These are phyloP conservation scores for Sporisorium exsertum DNA, from an alignment of 1,284 basidiomycete genomes.

Conservation along the genomic window DNA sequence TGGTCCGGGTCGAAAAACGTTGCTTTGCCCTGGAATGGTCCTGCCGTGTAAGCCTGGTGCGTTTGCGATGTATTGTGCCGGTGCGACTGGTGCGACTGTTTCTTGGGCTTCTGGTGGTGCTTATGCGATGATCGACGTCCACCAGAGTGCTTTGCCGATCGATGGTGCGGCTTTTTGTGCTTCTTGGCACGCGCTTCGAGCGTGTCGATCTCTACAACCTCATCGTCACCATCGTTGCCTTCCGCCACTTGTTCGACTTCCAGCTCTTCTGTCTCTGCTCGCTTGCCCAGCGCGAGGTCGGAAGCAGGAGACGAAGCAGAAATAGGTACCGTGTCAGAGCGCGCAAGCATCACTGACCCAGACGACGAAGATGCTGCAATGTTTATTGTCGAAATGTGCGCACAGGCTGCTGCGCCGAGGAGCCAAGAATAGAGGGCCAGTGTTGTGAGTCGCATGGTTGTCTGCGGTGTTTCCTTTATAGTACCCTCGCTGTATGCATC, in stretches of 20 bases:
- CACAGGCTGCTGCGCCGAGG: conserved; percentile 21
- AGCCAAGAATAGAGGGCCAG: conserved; percentile 22
- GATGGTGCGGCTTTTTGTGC: conserved; percentile 21
- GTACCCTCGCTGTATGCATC: neutral
- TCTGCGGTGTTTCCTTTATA: neutral
- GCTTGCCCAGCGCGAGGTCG: neutral
- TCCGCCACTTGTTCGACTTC: conserved; percentile 3
- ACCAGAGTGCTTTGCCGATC: conserved; percentile 15
- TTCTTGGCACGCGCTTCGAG: conserved; percentile 15
- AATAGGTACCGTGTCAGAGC: conserved; percentile 8
- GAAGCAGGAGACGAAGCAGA: neutral
- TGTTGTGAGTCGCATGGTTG: conserved; percentile 18
- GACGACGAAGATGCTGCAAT: conserved; percentile 12
- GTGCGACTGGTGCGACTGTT: neutral
- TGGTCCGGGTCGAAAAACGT: conserved; percentile 40
- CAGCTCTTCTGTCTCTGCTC: neutral
- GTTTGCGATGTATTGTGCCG: neutral
- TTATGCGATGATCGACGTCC: neutral
- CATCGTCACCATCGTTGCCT: conserved; percentile 4
- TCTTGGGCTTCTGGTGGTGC: conserved; percentile 1
- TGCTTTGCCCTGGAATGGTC: conserved; percentile 27
- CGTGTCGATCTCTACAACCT: conserved; percentile 2
- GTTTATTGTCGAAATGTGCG: conserved; percentile 9
- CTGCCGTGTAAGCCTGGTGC: neutral
- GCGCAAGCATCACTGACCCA: conserved; percentile 6